Evolutionary conservation across 2,329 filamentous ascomycete genomes (phyloP).

Genomic region (Diatrype stigma): DNA sequence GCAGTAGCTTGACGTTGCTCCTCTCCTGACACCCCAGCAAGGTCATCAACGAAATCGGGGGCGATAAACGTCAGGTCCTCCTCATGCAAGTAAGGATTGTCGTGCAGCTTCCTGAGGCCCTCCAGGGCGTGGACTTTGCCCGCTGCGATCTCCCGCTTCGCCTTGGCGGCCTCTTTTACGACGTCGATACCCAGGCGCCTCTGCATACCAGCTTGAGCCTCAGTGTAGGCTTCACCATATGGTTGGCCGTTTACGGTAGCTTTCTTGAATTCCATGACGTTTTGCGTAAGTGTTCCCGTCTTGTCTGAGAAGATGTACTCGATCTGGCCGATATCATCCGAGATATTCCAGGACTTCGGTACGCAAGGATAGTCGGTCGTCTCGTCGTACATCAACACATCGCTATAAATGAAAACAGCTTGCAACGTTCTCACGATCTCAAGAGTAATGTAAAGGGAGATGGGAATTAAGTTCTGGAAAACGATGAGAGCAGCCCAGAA

Average conservation of each 20-base stretch:
- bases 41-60: constrained; percentile 80
- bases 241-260: constrained; percentile 92
- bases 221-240: constrained; percentile 96
- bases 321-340: constrained; percentile 94
- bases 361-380: constrained; percentile 90
- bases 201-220: constrained; percentile 94
- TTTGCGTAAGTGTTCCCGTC: constrained; percentile 84
- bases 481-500: constrained; percentile 94
- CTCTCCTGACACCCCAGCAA: constrained; percentile 70
- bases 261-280: constrained; percentile 99
- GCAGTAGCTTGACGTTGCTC: constrained; percentile 76
- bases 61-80: constrained; percentile 90
- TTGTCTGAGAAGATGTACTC: constrained; percentile 99
- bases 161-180: constrained; percentile 71
- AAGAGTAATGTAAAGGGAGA: constrained; percentile 94
- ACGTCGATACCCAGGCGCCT: constrained; percentile 84
- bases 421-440: constrained; percentile 93
- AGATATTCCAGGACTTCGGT: constrained; percentile 98
- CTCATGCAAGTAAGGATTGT: constrained; percentile 88
- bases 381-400: constrained; percentile 96
- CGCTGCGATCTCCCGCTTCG: constrained; percentile 71
- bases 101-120: constrained; percentile 69
- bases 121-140: constrained; percentile 71
- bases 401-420: constrained; percentile 96
- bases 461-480: constrained; percentile 98